phyloP scores from a whole-genome alignment of 2,329 filamentous ascomycete species.

The Fusarium sp. region DNA sequence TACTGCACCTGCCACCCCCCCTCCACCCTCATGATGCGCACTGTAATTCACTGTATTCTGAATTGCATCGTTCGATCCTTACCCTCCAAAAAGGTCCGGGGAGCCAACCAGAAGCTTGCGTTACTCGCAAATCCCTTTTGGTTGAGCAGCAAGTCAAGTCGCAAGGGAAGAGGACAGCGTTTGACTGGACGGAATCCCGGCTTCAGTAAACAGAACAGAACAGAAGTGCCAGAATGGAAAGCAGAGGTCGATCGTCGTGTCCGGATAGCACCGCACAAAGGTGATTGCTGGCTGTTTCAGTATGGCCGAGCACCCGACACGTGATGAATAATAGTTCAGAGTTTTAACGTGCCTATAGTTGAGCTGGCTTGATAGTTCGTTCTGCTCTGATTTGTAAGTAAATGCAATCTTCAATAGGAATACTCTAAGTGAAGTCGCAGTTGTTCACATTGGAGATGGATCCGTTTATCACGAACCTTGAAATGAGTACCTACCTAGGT shows the following conservation, averaged over 20 bases:
- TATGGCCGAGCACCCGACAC: constrained; percentile 8
- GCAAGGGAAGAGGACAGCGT: constrained; percentile 3
- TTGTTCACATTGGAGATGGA: neutral
- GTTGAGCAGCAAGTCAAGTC: constrained; percentile 5
- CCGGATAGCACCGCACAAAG: constrained; percentile 17
- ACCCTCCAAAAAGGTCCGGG: constrained; percentile 33
- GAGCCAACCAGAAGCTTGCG: constrained; percentile 31
- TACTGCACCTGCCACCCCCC: constrained; percentile 3
- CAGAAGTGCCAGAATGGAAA: constrained; percentile 23
- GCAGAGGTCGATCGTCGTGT: constrained; percentile 29
- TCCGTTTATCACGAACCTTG: constrained; percentile 19
- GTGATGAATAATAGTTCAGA: neutral
- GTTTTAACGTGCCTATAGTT: neutral
- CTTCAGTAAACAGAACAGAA: constrained; percentile 8
- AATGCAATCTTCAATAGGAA: constrained; percentile 9
- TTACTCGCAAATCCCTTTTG: constrained; percentile 15
- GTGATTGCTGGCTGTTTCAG: neutral
- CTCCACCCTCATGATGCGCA: neutral
- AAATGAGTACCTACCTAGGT: constrained; percentile 1
- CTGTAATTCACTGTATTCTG: constrained; percentile 42
- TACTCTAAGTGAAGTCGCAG: neutral
- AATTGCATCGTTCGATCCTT: constrained; percentile 48
- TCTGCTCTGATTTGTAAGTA: constrained; percentile 6
- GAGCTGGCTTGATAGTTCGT: neutral
- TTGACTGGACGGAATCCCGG: constrained; percentile 23